Conservation (phyloP, 805 yeast species). For the Barnettozyma populi region DNA sequence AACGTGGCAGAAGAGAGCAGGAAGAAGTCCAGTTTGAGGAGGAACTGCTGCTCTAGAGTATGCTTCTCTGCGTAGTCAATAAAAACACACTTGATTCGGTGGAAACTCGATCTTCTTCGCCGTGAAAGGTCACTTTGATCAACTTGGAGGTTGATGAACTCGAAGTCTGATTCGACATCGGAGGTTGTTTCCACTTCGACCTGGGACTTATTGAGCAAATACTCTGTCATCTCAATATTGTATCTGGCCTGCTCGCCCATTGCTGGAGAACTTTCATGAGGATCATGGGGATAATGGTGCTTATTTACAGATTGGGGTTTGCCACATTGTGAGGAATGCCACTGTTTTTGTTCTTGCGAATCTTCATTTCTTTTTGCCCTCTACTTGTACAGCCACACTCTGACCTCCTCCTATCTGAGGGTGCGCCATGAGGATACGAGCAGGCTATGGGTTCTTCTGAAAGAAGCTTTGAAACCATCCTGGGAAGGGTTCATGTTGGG, state of each 20-base stretch:
- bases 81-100: slow-evolving; percentile 5
- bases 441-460: too few species aligned
- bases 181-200: neutral
- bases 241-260: neutral
- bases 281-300: neutral
- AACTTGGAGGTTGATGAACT: slow-evolving; percentile 8
- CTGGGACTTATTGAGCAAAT: slow-evolving; percentile 3
- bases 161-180: neutral
- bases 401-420: neutral
- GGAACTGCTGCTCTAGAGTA: slow-evolving; percentile 28
- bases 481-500: too few species aligned
- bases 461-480: too few species aligned
- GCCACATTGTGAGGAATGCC: neutral
- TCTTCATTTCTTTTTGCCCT: neutral
- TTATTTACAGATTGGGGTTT: neutral
- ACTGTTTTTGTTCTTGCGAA: neutral
- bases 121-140: slow-evolving; percentile 1
- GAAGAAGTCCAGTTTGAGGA: slow-evolving; percentile 33
- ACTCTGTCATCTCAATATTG: slow-evolving; percentile 11
- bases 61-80: slow-evolving; percentile 29
- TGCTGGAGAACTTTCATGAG: too few species aligned
- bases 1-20: slow-evolving; percentile 36
- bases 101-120: slow-evolving; percentile 10
- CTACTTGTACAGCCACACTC: neutral
- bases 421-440: too few species aligned